Evolutionary conservation across 495 filamentous ascomycete species (phyloP).

Genomic region (Podospora anserina): DNA sequence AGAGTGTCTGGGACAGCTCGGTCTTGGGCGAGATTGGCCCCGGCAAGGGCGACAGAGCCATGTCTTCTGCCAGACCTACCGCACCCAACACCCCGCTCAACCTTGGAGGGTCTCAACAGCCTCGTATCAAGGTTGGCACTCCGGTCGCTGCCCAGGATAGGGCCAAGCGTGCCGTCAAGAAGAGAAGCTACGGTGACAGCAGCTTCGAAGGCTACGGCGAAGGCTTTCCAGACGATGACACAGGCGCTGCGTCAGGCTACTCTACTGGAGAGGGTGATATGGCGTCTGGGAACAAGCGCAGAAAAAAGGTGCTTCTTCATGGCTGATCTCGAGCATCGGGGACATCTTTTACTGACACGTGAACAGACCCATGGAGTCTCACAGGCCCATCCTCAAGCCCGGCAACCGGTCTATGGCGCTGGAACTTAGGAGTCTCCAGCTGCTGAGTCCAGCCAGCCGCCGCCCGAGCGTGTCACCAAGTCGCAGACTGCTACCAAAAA

Average conservation of each 20-base stretch:
- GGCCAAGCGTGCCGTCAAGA: constrained; percentile 47
- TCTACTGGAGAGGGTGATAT: constrained; percentile 53
- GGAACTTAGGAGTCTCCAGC: constrained; percentile 25
- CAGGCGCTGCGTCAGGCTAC: constrained; percentile 45
- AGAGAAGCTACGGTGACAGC: constrained; percentile 52
- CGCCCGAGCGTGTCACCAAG: background rate
- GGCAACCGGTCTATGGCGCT: constrained; percentile 42
- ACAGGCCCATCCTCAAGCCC: constrained; percentile 29
- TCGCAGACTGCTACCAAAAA: background rate
- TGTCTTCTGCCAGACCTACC: constrained; percentile 41
- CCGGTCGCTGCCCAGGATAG: constrained; percentile 22
- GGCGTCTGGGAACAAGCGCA: constrained; percentile 45
- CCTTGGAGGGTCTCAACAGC: constrained; percentile 16
- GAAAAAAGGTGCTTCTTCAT: constrained; percentile 53
- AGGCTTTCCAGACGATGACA: constrained; percentile 50
- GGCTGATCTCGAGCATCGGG: constrained; percentile 28
- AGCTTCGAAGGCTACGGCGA: constrained; percentile 59
- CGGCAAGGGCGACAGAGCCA: constrained; percentile 35
- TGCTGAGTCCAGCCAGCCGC: constrained; percentile 13
- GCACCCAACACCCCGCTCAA: constrained; percentile 44
- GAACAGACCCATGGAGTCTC: constrained; percentile 28
- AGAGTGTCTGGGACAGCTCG: constrained; percentile 47
- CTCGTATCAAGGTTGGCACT: constrained; percentile 30
- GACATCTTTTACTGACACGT: constrained; percentile 27
- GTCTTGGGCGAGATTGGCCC: constrained; percentile 50